Percentiles rank a stretch among this genome's conserved stretches.
These are phyloP conservation scores for Botrytis hyacinthi DNA, from an alignment of 2,329 filamentous ascomycete genomes.

Conservation along the genomic window DNA sequence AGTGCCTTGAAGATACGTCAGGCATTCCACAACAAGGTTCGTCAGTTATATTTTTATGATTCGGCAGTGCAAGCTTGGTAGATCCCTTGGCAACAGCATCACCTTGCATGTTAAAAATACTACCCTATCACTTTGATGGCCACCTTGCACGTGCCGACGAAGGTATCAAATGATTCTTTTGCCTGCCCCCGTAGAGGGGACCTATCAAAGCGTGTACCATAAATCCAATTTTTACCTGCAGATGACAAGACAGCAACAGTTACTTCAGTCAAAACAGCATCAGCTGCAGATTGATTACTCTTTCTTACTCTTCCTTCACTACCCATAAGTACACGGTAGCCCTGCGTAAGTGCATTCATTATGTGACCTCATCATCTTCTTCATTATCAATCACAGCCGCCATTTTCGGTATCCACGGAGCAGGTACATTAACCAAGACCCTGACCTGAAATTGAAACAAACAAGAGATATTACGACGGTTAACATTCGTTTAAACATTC, in stretches of 20 bases:
- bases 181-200: background rate
- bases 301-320: background rate
- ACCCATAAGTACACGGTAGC: background rate
- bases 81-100: conserved; percentile 6
- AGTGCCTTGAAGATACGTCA: no score
- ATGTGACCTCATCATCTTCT: background rate
- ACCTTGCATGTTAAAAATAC: conserved; percentile 3
- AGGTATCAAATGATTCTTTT: background rate
- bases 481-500: background rate
- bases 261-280: background rate
- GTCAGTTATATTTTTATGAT: background rate
- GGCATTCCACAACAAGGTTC: background rate
- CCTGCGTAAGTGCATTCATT: background rate
- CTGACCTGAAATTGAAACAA: background rate
- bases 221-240: background rate
- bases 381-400: background rate
- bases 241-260: background rate
- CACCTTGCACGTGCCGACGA: background rate
- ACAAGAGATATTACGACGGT: background rate
- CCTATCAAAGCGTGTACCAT: background rate
- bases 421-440: background rate
- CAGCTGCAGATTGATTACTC: background rate
- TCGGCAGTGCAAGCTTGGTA: conserved; percentile 7
- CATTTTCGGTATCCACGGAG: background rate
- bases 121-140: background rate